phyloP scores from a whole-genome alignment of 1,284 basidiomycete genomes.

The Austroboletus sp. region DNA sequence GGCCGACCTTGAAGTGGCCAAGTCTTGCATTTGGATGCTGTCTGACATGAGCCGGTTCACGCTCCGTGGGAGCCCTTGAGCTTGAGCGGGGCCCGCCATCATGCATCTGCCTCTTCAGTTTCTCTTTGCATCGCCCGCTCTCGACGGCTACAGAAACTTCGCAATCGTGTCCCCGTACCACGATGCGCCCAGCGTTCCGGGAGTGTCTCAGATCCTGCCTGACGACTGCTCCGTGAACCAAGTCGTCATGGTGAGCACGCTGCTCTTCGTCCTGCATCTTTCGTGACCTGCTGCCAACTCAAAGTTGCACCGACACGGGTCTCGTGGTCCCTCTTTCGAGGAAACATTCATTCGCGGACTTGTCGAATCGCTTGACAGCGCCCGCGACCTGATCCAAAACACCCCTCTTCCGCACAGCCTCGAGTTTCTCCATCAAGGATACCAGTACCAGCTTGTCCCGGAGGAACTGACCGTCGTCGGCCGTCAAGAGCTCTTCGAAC shows the following conservation, averaged over 20 bases:
- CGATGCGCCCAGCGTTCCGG: conserved; percentile 31
- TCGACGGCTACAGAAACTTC: conserved; percentile 18
- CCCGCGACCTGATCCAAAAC: conserved; percentile 27
- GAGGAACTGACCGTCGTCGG: conserved; percentile 41
- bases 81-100: not conserved
- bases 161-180: conserved; percentile 38
- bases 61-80: conserved; percentile 7
- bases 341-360: conserved; percentile 35
- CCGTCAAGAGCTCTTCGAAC: conserved; percentile 38
- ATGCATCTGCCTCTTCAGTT: conserved; percentile 18
- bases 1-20: conserved; percentile 9
- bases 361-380: conserved; percentile 32
- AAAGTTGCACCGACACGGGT: conserved; percentile 41
- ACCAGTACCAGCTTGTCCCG: conserved; percentile 34
- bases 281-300: not conserved
- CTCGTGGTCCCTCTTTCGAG: conserved; percentile 33
- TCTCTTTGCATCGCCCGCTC: not conserved
- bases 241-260: conserved; percentile 35
- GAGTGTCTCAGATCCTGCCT: conserved; percentile 34
- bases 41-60: conserved; percentile 7
- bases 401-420: conserved; percentile 33
- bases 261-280: not conserved
- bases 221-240: conserved; percentile 41
- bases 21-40: conserved; percentile 24
- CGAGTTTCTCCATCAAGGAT: conserved; percentile 39